Conservation (phyloP, 116 monocot genomes). For the Thalassia testudinum region DNA sequence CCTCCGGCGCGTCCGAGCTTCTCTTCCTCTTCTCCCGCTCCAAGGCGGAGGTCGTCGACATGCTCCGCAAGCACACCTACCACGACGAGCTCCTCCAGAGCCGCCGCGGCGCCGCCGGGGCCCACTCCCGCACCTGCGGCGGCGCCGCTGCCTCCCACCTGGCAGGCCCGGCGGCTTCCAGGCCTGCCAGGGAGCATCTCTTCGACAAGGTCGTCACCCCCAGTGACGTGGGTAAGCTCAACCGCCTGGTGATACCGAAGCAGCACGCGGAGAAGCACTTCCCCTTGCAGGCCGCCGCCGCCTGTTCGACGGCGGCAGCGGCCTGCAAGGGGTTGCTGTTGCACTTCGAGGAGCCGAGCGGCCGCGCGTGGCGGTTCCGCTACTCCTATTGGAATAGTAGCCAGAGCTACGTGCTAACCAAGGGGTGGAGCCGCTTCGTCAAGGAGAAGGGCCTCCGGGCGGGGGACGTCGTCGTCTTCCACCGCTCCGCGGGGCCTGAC, state of each 20-base stretch:
- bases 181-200: background rate
- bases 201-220: background rate
- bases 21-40: conserved; percentile 19
- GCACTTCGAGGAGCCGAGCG: background rate
- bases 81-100: conserved; percentile 48
- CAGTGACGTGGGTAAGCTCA: background rate
- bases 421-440: conserved; percentile 79
- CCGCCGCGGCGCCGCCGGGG: background rate
- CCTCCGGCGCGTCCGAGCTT: conserved; percentile 13
- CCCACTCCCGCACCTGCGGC: background rate
- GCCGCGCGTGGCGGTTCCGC: background rate
- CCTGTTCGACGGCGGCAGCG: too few species aligned
- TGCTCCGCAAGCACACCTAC: too few species aligned
- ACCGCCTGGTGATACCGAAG: too few species aligned
- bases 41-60: conserved; percentile 46
- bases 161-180: background rate
- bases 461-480: conserved; percentile 46
- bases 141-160: background rate
- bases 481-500: conserved; percentile 29
- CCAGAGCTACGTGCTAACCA: too few species aligned
- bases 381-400: conserved; percentile 43
- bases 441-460: conserved; percentile 55
- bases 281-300: background rate
- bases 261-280: background rate
- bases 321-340: too few species aligned